Percentiles rank a stretch among this genome's conserved stretches.
phyloP scores from a whole-genome alignment of 441 rosid species.

The Metrosideros polymorpha region DNA sequence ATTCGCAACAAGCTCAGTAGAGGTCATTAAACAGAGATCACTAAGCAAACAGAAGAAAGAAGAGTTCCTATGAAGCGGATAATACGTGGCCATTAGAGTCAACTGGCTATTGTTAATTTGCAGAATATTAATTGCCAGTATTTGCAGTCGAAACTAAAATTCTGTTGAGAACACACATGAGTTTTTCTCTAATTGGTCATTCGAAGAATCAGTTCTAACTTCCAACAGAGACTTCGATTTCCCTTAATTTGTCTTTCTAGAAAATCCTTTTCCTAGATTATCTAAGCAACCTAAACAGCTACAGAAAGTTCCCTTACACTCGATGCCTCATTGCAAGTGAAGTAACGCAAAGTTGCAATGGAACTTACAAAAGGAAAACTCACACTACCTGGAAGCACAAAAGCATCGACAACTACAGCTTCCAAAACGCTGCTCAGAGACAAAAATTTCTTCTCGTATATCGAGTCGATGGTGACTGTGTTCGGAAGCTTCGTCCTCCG shows the following conservation, averaged over 20 bases:
- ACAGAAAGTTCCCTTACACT: background rate
- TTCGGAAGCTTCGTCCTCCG: conserved; percentile 61
- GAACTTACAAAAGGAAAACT: background rate
- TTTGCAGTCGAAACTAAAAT: background rate
- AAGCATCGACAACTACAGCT: conserved; percentile 57
- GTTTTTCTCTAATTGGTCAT: background rate
- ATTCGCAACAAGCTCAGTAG: background rate
- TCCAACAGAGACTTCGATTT: background rate
- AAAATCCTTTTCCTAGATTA: background rate
- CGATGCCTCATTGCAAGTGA: background rate
- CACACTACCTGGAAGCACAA: conserved; percentile 61
- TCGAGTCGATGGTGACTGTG: conserved; percentile 64
- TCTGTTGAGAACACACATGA: background rate
- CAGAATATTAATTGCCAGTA: background rate
- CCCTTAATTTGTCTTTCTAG: background rate
- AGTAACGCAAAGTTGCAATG: background rate
- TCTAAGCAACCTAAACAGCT: background rate
- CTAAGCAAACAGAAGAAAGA: background rate
- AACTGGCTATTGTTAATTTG: background rate
- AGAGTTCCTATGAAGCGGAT: background rate
- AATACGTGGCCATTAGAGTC: background rate
- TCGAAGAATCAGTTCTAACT: background rate
- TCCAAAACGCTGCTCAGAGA: conserved; percentile 66
- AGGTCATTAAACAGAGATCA: background rate
- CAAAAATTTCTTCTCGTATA: conserved; percentile 77